These are phyloP conservation scores for Liquidambar formosana DNA, from an alignment of 164 flowering plant species.

Conservation along the genomic window DNA sequence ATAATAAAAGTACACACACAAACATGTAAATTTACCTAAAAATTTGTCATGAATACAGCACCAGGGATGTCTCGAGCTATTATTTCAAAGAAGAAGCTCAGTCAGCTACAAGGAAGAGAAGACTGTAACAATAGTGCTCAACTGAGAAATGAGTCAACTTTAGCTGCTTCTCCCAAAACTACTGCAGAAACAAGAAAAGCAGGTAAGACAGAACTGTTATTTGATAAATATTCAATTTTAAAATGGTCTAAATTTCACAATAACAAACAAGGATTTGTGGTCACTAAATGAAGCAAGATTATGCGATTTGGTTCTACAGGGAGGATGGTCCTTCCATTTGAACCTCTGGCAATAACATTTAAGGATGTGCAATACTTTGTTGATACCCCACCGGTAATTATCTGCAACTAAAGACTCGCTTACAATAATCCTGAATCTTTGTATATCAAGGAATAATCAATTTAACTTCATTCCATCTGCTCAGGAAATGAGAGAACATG, in stretches of 20 bases:
- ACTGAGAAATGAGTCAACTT: background rate
- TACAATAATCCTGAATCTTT: background rate
- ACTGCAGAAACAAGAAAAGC: constrained; percentile 8
- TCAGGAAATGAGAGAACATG: constrained; percentile 45
- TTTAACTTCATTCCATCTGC: background rate
- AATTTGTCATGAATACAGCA: constrained; percentile 24
- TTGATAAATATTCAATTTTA: background rate
- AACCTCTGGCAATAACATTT: constrained; percentile 44
- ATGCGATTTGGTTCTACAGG: constrained; percentile 23
- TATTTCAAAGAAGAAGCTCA: constrained; percentile 39
- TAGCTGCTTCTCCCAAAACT: background rate
- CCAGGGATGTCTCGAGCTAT: constrained; percentile 29
- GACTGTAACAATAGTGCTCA: constrained; percentile 5
- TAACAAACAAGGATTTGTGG: background rate
- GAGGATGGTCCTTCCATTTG: constrained; percentile 37
- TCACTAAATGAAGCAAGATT: background rate
- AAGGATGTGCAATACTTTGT: constrained; percentile 48
- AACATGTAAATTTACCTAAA: constrained; percentile 4
- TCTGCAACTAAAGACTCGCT: background rate
- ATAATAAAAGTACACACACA: background rate
- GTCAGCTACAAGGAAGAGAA: constrained; percentile 26
- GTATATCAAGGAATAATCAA: background rate
- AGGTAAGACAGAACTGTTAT: constrained; percentile 10
- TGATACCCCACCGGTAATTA: constrained; percentile 42
- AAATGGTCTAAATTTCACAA: background rate